phyloP scores from a whole-genome alignment of 1,284 basidiomycete genomes.

The Cryptococcus deneoformans region DNA sequence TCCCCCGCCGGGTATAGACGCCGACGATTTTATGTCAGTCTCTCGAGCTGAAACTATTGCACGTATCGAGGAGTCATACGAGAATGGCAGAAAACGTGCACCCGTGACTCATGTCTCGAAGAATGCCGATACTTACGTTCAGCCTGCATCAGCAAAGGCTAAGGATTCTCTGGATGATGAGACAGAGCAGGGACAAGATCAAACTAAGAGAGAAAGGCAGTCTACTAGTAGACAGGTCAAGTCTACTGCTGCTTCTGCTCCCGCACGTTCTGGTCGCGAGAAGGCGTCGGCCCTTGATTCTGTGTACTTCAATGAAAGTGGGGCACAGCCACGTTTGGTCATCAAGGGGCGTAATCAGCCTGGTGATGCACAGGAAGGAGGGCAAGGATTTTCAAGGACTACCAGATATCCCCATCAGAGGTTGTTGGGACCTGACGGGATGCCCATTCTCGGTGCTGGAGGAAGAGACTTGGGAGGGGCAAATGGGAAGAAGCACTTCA shows the following conservation, averaged over 20 bases:
- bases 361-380: conserved; percentile 39
- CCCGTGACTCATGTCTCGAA: conserved; percentile 80
- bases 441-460: conserved; percentile 54
- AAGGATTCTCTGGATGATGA: conserved; percentile 12
- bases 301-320: conserved; percentile 71
- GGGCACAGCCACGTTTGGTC: conserved; percentile 61
- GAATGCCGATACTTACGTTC: conserved; percentile 75
- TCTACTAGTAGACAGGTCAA: conserved; percentile 33
- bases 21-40: conserved; percentile 73
- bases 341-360: conserved; percentile 57
- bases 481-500: conserved; percentile 79
- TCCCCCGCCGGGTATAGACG: conserved; percentile 67
- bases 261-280: conserved; percentile 37
- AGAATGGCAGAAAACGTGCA: conserved; percentile 68
- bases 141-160: conserved; percentile 19
- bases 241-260: conserved; percentile 41
- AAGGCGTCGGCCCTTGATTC: conserved; percentile 72
- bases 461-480: conserved; percentile 52
- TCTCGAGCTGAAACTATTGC: conserved; percentile 64
- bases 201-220: conserved; percentile 21
- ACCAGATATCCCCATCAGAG: conserved; percentile 78
- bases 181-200: neutral
- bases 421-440: conserved; percentile 70
- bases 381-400: conserved; percentile 62
- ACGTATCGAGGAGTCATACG: conserved; percentile 53